Conservation (phyloP, 768 basidiomycete genomes). For the Hydnomerulius pinastri region DNA sequence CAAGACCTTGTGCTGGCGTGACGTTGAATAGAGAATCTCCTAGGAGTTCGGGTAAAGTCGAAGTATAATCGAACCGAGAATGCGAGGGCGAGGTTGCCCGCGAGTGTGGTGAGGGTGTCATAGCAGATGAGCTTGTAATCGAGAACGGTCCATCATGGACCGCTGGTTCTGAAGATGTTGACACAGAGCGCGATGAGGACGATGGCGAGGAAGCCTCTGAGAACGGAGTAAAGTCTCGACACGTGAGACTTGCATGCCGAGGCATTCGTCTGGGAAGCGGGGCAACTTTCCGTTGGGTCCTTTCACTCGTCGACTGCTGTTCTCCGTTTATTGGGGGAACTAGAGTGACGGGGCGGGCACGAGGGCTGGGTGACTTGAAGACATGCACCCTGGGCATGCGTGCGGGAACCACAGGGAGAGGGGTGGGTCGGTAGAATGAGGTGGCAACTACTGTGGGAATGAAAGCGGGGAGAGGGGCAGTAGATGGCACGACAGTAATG, state of each 20-base stretch:
- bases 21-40: background rate
- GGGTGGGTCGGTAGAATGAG: background rate
- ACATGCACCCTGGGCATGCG: slow-evolving; percentile 11
- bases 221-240: slow-evolving; percentile 11
- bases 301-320: background rate
- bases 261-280: slow-evolving; percentile 30
- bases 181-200: background rate
- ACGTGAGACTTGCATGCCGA: slow-evolving; percentile 10
- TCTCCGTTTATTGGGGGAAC: slow-evolving; percentile 1
- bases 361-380: slow-evolving; percentile 21
- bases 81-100: background rate
- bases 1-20: slow-evolving; percentile 2
- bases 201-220: slow-evolving; percentile 6
- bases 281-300: slow-evolving; percentile 17
- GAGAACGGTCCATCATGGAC: background rate
- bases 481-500: slow-evolving; percentile 13
- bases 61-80: background rate
- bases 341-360: slow-evolving; percentile 14
- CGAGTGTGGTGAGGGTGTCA: background rate
- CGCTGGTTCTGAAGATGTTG: background rate
- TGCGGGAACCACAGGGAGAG: slow-evolving; percentile 5
- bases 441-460: background rate
- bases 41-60: slow-evolving; percentile 3
- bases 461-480: slow-evolving; percentile 22
- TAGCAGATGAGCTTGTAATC: background rate